Percentiles rank a stretch among this genome's conserved stretches.
Conservation (phyloP, 2,329 filamentous ascomycete genomes). For the Xylariales sp. region DNA sequence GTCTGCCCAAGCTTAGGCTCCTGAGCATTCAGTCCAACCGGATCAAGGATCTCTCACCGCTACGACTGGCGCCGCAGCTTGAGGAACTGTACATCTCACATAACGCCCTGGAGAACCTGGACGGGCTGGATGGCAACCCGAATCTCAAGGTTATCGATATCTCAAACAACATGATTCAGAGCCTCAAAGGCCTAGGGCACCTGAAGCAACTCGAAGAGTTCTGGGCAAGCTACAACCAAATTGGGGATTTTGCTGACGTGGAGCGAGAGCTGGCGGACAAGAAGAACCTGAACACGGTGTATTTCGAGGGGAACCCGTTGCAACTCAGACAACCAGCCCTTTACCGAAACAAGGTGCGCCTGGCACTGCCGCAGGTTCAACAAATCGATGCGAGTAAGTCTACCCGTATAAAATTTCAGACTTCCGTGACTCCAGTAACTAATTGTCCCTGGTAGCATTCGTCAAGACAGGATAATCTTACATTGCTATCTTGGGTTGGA, state of each 20-base stretch:
- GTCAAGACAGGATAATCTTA: too few species aligned
- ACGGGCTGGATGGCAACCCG: conserved; percentile 63
- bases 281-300: conserved; percentile 77
- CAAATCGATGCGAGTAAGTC: conserved; percentile 98
- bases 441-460: too few species aligned
- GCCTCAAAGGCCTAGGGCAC: conserved; percentile 65
- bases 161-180: conserved; percentile 77
- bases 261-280: conserved; percentile 76
- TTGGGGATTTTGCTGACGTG: conserved; percentile 76
- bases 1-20: conserved; percentile 74
- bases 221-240: conserved; percentile 87
- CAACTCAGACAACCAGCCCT: conserved; percentile 75
- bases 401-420: too few species aligned
- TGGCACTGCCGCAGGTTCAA: conserved; percentile 80
- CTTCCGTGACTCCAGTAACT: not conserved
- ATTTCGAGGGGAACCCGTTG: conserved; percentile 92
- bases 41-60: conserved; percentile 70
- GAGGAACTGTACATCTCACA: conserved; percentile 96
- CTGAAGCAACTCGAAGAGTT: conserved; percentile 77
- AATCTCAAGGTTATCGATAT: conserved; percentile 80
- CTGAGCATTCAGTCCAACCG: conserved; percentile 95
- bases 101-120: conserved; percentile 77
- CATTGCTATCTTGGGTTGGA: too few species aligned
- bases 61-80: conserved; percentile 68
- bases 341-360: conserved; percentile 88